Conservation (phyloP, 352 stramenopile species). For the Phytophthora capsici region DNA sequence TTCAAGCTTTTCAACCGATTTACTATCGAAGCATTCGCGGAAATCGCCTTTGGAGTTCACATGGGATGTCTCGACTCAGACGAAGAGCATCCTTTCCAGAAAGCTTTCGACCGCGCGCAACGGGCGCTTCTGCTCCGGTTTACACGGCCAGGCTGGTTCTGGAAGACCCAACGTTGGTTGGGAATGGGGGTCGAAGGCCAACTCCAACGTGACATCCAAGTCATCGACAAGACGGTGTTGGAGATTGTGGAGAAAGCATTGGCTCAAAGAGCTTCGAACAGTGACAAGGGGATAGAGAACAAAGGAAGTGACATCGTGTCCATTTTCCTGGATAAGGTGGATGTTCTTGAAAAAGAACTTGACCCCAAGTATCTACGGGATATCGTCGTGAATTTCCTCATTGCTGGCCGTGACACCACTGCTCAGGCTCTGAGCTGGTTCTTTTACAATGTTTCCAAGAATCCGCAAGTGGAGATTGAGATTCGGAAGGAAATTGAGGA, state of each 20-base stretch:
- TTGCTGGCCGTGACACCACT: constrained; percentile 81
- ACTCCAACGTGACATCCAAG: constrained; percentile 36
- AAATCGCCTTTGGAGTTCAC: constrained; percentile 74
- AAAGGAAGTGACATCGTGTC: constrained; percentile 28
- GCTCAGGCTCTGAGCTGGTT: constrained; percentile 79
- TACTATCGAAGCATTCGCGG: constrained; percentile 70
- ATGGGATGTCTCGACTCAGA: constrained; percentile 41
- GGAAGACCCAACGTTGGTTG: constrained; percentile 50
- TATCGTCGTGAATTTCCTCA: constrained; percentile 84
- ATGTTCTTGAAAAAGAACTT: constrained; percentile 29
- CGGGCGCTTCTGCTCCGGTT: constrained; percentile 46
- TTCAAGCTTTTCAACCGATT: constrained; percentile 54
- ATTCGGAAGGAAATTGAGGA: constrained; percentile 51
- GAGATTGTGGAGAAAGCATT: constrained; percentile 51
- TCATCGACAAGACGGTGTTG: constrained; percentile 49
- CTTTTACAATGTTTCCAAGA: constrained; percentile 54
- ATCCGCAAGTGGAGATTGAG: constrained; percentile 51
- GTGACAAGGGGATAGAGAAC: not conserved
- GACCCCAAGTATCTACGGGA: constrained; percentile 58
- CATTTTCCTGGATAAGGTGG: constrained; percentile 35
- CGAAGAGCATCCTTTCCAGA: constrained; percentile 55
- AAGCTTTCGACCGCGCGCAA: constrained; percentile 57
- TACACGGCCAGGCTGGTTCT: constrained; percentile 43
- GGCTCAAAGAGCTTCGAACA: not conserved
- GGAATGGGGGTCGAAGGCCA: constrained; percentile 40